A percentile compares a stretch with the other conserved stretches of the same genome.
Evolutionary conservation across 140 eudicot genomes (phyloP).

Genomic region (Cichorium intybus): DNA sequence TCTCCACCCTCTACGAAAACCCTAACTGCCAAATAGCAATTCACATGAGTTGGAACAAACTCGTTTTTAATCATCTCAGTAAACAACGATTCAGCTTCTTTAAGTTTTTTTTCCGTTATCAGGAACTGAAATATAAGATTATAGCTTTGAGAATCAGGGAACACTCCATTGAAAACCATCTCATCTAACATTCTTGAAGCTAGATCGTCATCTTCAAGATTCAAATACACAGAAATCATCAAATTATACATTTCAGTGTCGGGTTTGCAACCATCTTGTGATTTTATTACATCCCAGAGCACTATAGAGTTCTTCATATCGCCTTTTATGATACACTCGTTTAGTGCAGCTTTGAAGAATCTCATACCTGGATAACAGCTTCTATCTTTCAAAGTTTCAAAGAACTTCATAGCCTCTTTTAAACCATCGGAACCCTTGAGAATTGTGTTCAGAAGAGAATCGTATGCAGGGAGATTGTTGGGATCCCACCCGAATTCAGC

Average conservation of each 20-base stretch:
- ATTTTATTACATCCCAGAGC: conserved; percentile 56
- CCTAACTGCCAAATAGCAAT: conserved; percentile 53
- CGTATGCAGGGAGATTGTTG: conserved; percentile 61
- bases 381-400: conserved; percentile 46
- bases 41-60: conserved; percentile 49
- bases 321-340: conserved; percentile 49
- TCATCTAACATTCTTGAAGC: conserved; percentile 61
- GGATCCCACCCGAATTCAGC: conserved; percentile 78
- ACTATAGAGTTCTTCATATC: conserved; percentile 48
- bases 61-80: conserved; percentile 79
- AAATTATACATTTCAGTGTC: conserved; percentile 57
- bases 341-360: conserved; percentile 61
- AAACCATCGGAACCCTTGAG: conserved; percentile 61
- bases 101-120: conserved; percentile 31
- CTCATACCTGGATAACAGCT: conserved; percentile 67
- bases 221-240: conserved; percentile 58
- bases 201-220: conserved; percentile 38
- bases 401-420: conserved; percentile 47
- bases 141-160: conserved; percentile 61
- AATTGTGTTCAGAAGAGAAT: conserved; percentile 54
- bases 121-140: conserved; percentile 42
- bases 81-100: conserved; percentile 52
- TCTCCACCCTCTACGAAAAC: conserved; percentile 52
- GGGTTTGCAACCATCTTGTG: conserved; percentile 39
- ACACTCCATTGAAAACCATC: conserved; percentile 79